A percentile compares a stretch with the other conserved stretches of the same genome.
Conservation (phyloP, 805 yeast species). For the Kodamaea kakaduensis region DNA sequence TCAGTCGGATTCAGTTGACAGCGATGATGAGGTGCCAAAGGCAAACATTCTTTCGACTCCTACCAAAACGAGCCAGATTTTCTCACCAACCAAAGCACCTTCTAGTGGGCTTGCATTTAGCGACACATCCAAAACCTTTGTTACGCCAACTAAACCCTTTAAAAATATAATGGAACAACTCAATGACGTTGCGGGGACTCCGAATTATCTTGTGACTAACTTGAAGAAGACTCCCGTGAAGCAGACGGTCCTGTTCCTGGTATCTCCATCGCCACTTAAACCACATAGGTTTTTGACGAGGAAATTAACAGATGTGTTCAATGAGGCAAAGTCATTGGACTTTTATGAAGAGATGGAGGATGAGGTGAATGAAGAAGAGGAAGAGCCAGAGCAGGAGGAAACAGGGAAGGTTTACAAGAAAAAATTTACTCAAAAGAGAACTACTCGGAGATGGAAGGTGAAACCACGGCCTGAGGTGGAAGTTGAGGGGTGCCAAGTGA, state of each 20-base stretch:
- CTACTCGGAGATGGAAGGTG: conserved; percentile 49
- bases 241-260: conserved; percentile 22
- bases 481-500: conserved; percentile 27
- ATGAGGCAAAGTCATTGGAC: conserved; percentile 40
- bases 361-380: conserved; percentile 11
- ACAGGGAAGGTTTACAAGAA: conserved; percentile 17
- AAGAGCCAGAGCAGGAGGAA: conserved; percentile 10
- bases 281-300: conserved; percentile 27
- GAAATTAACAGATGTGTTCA: conserved; percentile 43
- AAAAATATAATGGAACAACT: too few species aligned
- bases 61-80: too few species aligned
- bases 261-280: conserved; percentile 47
- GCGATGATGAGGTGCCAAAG: too few species aligned
- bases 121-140: too few species aligned
- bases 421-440: conserved; percentile 47
- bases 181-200: too few species aligned
- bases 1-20: too few species aligned
- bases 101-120: neutral
- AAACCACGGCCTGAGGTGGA: conserved; percentile 31
- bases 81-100: too few species aligned
- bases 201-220: neutral
- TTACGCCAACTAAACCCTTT: too few species aligned
- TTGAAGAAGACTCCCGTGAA: conserved; percentile 6
- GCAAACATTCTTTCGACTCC: too few species aligned
- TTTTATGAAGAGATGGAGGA: conserved; percentile 16